Conservation (phyloP, 2,329 filamentous ascomycete genomes). For the Colletotrichum costaricense region DNA sequence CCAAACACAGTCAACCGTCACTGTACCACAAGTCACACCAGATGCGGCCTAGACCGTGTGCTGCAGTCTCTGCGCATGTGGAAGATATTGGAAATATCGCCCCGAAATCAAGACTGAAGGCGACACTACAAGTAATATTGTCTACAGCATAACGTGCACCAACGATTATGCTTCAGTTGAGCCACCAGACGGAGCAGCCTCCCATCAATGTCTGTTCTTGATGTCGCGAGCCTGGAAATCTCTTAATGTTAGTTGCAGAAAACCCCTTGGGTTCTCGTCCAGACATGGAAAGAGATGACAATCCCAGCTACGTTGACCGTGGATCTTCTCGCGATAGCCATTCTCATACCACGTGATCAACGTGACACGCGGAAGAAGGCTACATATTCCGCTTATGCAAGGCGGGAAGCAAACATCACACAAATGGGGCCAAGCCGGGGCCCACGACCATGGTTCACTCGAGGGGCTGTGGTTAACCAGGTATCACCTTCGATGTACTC, state of each 20-base stretch:
- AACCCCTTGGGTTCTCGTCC: neutral
- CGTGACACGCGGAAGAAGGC: conserved; percentile 28
- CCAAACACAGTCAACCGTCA: neutral
- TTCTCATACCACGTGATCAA: conserved; percentile 22
- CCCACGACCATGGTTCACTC: conserved; percentile 18
- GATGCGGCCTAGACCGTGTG: too few species aligned
- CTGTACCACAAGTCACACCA: neutral
- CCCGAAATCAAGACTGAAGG: neutral
- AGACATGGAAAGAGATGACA: neutral
- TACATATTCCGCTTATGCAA: conserved; percentile 33
- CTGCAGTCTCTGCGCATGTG: neutral
- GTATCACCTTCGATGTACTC: conserved; percentile 3
- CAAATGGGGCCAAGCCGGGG: conserved; percentile 12
- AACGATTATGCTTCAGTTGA: neutral
- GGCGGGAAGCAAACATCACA: conserved; percentile 28
- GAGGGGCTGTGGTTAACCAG: conserved; percentile 11
- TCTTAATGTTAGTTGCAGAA: neutral
- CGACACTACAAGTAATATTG: neutral
- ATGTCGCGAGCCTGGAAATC: neutral
- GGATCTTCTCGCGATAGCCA: neutral
- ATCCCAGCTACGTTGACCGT: neutral
- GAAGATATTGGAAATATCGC: neutral
- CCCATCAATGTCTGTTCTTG: neutral
- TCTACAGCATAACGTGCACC: neutral
- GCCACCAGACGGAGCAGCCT: neutral